Conservation (phyloP, 2,329 filamentous ascomycete genomes). For the Trichoderma guizhouense region DNA sequence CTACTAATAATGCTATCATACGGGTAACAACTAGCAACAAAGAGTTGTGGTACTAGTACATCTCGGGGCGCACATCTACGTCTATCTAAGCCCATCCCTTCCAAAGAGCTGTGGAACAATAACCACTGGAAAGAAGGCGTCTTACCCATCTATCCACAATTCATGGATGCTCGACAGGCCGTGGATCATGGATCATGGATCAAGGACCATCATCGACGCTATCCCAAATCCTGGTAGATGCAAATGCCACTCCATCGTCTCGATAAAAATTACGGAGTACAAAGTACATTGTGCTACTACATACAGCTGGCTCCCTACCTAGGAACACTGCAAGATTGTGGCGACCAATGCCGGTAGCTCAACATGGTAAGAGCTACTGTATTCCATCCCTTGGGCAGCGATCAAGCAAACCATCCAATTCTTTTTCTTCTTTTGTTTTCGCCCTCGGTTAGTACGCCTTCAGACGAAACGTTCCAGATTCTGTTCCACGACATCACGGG, state of each 20-base stretch:
- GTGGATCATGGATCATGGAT: constrained; percentile 2
- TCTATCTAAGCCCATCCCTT: neutral
- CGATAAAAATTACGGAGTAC: neutral
- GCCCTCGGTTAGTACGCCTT: neutral
- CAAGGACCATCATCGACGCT: constrained; percentile 5
- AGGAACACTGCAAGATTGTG: constrained; percentile 1
- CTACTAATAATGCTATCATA: neutral
- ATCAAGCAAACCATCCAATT: neutral
- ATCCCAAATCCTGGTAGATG: constrained; percentile 3
- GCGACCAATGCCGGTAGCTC: constrained; percentile 10
- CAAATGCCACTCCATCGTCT: neutral
- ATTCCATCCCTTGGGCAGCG: constrained; percentile 5
- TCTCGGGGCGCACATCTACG: neutral
- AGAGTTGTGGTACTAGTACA: neutral
- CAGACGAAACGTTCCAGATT: neutral
- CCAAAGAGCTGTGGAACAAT: neutral
- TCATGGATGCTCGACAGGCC: neutral
- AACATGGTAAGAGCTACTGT: constrained; percentile 6
- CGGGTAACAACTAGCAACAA: neutral
- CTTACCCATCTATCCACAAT: neutral
- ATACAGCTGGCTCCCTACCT: neutral
- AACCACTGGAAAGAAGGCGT: neutral
- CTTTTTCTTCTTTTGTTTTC: neutral
- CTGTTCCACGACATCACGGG: neutral
- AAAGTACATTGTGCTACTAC: neutral